Evolutionary conservation across 2,329 filamentous ascomycete species (phyloP).

Genomic region (Mollisiaceae sp.): DNA sequence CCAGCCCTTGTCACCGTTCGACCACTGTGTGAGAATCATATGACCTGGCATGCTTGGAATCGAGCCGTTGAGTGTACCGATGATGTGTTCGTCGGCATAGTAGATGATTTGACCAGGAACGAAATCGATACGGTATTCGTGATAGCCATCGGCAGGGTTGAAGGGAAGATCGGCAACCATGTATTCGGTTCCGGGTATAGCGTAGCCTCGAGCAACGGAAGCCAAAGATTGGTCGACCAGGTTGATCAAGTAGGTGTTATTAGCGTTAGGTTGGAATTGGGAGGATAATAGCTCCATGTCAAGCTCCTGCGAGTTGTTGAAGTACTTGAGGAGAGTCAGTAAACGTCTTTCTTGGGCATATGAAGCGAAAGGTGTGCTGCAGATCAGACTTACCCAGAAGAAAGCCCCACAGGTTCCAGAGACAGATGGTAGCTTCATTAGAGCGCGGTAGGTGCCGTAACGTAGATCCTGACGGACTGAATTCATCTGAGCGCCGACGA

Average conservation of each 20-base stretch:
- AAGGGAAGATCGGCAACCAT: constrained; percentile 65
- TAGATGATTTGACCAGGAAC: constrained; percentile 65
- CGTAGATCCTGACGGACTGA: constrained; percentile 64
- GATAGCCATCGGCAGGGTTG: constrained; percentile 66
- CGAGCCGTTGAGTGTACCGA: constrained; percentile 61
- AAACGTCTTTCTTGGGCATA: constrained; percentile 1
- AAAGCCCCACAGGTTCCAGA: constrained; percentile 72
- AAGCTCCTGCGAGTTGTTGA: constrained; percentile 80
- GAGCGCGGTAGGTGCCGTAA: constrained; percentile 72
- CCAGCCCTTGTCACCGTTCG: constrained; percentile 75
- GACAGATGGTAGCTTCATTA: constrained; percentile 60
- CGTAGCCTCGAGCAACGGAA: constrained; percentile 62
- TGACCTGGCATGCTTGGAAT: constrained; percentile 67
- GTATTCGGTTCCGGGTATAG: constrained; percentile 66
- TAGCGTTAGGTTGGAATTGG: constrained; percentile 57
- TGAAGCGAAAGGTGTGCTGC: neutral
- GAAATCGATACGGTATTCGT: constrained; percentile 84
- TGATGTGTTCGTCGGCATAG: constrained; percentile 66
- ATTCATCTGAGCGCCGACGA: constrained; percentile 69
- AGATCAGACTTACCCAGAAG: constrained; percentile 66
- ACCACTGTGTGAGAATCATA: constrained; percentile 77
- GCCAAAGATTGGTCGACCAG: constrained; percentile 74
- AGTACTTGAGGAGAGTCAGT: constrained; percentile 58
- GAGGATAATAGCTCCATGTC: constrained; percentile 79
- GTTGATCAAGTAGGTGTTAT: constrained; percentile 65